phyloP scores from a whole-genome alignment of 345 rosid genomes.

The Stellera chamaejasme region DNA sequence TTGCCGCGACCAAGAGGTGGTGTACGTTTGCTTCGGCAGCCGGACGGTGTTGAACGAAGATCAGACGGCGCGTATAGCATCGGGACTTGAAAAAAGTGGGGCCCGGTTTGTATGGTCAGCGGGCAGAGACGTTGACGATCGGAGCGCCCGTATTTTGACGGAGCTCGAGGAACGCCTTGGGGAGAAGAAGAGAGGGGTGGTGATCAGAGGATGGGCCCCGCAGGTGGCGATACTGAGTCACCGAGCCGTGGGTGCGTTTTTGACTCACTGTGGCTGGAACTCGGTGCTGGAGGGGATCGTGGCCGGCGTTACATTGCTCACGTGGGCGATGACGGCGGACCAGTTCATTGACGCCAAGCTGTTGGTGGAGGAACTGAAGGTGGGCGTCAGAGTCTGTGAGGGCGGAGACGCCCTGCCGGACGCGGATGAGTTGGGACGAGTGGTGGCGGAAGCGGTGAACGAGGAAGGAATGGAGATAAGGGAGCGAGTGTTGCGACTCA shows the following conservation, averaged over 20 bases:
- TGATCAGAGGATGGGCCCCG: conserved; percentile 53
- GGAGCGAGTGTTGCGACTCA: conserved; percentile 19
- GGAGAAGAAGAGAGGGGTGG: conserved; percentile 33
- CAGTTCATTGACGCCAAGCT: conserved; percentile 39
- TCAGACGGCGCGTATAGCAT: conserved; percentile 36
- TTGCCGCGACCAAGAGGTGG: conserved; percentile 33
- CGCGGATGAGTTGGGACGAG: conserved; percentile 23
- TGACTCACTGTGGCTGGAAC: conserved; percentile 74
- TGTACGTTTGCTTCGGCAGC: conserved; percentile 78
- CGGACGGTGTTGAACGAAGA: conserved; percentile 30
- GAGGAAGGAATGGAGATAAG: conserved; percentile 13
- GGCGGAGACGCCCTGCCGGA: conserved; percentile 32
- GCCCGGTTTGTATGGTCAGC: conserved; percentile 47
- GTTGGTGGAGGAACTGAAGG: conserved; percentile 45
- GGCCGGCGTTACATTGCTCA: conserved; percentile 44
- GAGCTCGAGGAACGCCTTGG: conserved; percentile 45
- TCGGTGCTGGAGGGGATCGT: conserved; percentile 42
- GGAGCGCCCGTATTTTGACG: conserved; percentile 6
- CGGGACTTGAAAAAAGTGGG: conserved; percentile 37
- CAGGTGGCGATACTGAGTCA: conserved; percentile 37
- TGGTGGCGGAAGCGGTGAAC: conserved; percentile 24
- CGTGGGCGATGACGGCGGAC: conserved; percentile 68
- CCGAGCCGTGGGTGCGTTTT: conserved; percentile 44
- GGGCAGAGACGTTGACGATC: conserved; percentile 9
- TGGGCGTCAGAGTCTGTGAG: conserved; percentile 42